Percentiles rank a stretch among this genome's conserved stretches.
Conservation (phyloP, 2,329 filamentous ascomycete species). For the Claviceps humidiphila region DNA sequence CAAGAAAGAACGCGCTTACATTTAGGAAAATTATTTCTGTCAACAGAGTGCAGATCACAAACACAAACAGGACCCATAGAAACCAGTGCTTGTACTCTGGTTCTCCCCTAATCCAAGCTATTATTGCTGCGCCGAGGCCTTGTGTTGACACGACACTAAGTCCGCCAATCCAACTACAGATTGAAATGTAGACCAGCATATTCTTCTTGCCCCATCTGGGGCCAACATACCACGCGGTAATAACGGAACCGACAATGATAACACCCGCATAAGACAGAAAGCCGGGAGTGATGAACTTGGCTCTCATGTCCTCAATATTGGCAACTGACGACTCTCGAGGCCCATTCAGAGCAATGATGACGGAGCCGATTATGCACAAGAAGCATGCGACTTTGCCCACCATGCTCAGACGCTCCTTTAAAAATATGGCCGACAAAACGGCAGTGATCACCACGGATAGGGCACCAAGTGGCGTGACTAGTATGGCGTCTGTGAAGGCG, state of each 20-base stretch:
- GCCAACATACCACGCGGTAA: constrained; percentile 67
- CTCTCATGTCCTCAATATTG: constrained; percentile 85
- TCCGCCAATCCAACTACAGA: constrained; percentile 90
- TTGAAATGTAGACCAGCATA: constrained; percentile 94
- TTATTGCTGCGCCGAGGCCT: constrained; percentile 79
- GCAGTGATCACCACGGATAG: constrained; percentile 87
- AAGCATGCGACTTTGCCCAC: constrained; percentile 95
- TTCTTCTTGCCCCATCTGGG: constrained; percentile 90
- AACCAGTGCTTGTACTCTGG: constrained; percentile 98
- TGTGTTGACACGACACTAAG: constrained; percentile 92
- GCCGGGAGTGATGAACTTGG: constrained; percentile 71
- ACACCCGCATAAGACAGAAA: constrained; percentile 79
- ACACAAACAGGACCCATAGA: constrained; percentile 78
- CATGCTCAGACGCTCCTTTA: constrained; percentile 90
- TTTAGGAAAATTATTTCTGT: constrained; percentile 95
- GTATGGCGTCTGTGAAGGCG: constrained; percentile 88
- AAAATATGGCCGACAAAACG: constrained; percentile 80
- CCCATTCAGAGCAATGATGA: constrained; percentile 90
- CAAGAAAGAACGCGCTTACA: constrained; percentile 38
- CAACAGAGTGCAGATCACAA: constrained; percentile 76
- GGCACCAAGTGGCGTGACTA: constrained; percentile 85
- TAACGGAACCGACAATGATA: constrained; percentile 57
- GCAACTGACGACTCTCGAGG: constrained; percentile 73
- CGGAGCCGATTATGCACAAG: constrained; percentile 81
- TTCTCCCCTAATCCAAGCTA: constrained; percentile 69